A percentile compares a stretch with the other conserved stretches of the same genome.
Evolutionary conservation across 2,329 filamentous ascomycete genomes (phyloP).

Genomic region (Exophiala sideris): DNA sequence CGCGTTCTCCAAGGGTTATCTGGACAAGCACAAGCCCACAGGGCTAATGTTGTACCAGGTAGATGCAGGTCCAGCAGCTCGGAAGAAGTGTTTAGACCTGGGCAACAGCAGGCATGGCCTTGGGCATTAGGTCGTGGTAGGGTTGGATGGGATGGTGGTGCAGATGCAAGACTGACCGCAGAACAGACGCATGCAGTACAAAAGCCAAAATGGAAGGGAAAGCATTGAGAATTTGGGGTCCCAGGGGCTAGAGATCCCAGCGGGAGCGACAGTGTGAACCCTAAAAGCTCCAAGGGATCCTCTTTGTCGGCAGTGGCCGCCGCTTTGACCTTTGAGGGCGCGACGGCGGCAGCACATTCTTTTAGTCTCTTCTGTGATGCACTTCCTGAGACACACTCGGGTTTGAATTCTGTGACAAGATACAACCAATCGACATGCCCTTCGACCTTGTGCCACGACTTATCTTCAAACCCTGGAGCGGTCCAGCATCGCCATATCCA

Average conservation of each 20-base stretch:
- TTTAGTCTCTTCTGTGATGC: neutral
- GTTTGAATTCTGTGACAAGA: too few species aligned
- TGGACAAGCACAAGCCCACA: constrained; percentile 3
- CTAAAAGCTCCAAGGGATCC: too few species aligned
- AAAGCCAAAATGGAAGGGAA: too few species aligned
- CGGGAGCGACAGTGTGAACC: too few species aligned
- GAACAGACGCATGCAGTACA: neutral
- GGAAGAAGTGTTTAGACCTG: constrained; percentile 1
- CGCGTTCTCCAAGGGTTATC: constrained; percentile 12
- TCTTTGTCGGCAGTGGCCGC: too few species aligned
- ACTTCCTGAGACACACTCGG: neutral
- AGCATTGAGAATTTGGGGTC: too few species aligned
- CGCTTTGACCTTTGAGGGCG: neutral
- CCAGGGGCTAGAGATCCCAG: too few species aligned
- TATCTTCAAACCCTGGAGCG: too few species aligned
- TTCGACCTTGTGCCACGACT: too few species aligned
- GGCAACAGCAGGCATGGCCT: constrained; percentile 4
- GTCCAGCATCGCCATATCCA: too few species aligned
- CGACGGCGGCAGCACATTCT: neutral
- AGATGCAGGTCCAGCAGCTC: constrained; percentile 12
- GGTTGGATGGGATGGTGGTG: neutral
- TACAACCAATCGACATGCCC: too few species aligned
- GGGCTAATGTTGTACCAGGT: constrained; percentile 15
- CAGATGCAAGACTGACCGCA: constrained; percentile 2
- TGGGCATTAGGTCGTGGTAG: constrained; percentile 1